Evolutionary conservation across 352 stramenopile genomes (phyloP).

Genomic region (Albugo candida): DNA sequence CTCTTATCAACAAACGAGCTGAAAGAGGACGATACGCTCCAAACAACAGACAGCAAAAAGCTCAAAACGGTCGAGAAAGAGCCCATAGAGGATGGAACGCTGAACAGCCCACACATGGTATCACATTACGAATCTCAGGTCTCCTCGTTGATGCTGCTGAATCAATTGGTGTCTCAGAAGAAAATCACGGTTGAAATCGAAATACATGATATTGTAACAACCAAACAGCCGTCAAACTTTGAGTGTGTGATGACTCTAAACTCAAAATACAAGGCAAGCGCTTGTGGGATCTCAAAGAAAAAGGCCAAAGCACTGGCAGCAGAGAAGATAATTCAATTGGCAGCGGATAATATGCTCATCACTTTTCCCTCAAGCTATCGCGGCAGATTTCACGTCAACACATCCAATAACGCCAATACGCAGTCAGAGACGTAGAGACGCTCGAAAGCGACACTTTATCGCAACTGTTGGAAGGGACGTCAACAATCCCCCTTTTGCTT

Average conservation of each 20-base stretch:
- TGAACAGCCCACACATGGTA: slow-evolving; percentile 12
- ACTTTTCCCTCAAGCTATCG: too few relatives aligned
- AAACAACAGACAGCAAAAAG: slow-evolving; percentile 16
- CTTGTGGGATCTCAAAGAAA: slow-evolving; percentile 48
- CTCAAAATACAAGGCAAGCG: slow-evolving; percentile 14
- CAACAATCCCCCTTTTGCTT: too few relatives aligned
- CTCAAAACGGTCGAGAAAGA: slow-evolving; percentile 25
- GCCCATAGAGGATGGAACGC: not conserved
- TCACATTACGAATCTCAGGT: slow-evolving; percentile 22
- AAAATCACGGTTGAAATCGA: slow-evolving; percentile 22
- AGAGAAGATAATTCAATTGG: slow-evolving; percentile 45
- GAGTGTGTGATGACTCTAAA: slow-evolving; percentile 32
- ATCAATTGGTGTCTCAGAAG: slow-evolving; percentile 28
- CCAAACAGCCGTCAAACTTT: slow-evolving; percentile 21
- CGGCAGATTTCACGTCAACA: too few relatives aligned
- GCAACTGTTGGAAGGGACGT: too few relatives aligned
- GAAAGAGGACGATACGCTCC: slow-evolving; percentile 32
- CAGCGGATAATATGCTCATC: not conserved
- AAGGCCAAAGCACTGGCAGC: slow-evolving; percentile 54
- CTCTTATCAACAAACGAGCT: slow-evolving; percentile 27
- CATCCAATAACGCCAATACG: too few relatives aligned
- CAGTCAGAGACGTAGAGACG: too few relatives aligned
- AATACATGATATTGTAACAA: slow-evolving; percentile 19
- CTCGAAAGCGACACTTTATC: too few relatives aligned
- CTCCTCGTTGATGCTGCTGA: slow-evolving; percentile 23